Conservation (phyloP, 371 early-diverging fungal genomes). For the Parasitella parasitica region DNA sequence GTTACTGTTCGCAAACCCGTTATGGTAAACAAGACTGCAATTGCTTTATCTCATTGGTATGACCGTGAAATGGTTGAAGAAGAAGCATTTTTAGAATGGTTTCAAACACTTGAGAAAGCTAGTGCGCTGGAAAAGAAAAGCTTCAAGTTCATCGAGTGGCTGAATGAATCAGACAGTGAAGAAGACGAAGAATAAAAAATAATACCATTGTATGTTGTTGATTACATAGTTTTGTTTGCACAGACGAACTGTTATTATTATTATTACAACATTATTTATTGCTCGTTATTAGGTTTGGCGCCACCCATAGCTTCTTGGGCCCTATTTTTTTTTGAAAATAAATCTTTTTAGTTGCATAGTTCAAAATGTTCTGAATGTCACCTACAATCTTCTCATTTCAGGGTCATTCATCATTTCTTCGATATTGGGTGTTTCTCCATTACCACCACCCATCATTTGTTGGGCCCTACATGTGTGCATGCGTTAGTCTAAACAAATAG, state of each 20-base stretch:
- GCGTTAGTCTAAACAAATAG: background rate
- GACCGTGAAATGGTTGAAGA: conserved; percentile 75
- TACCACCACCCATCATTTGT: conserved; percentile 71
- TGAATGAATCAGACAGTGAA: conserved; percentile 68
- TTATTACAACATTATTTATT: conserved; percentile 2
- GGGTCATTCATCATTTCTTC: conserved; percentile 80
- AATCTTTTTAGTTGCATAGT: background rate
- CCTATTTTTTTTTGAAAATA: conserved; percentile 32
- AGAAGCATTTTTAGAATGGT: conserved; percentile 68
- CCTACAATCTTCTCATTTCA: conserved; percentile 72
- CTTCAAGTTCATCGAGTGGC: conserved; percentile 67
- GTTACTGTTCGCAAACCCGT: conserved; percentile 50
- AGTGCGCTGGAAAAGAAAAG: conserved; percentile 60
- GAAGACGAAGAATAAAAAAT: conserved; percentile 15
- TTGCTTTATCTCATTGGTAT: conserved; percentile 65
- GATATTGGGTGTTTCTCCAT: conserved; percentile 57
- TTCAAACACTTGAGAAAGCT: conserved; percentile 46
- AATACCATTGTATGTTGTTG: background rate
- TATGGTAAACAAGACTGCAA: conserved; percentile 51
- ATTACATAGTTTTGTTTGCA: background rate
- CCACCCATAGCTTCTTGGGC: conserved; percentile 72
- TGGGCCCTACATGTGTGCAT: conserved; percentile 61
- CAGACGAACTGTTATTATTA: no score
- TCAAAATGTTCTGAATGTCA: background rate
- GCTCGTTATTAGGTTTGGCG: conserved; percentile 16